A percentile compares a stretch with the other conserved stretches of the same genome.
Evolutionary conservation across 2,329 filamentous ascomycete genomes (phyloP).

Genomic region (Xylaria sp.): DNA sequence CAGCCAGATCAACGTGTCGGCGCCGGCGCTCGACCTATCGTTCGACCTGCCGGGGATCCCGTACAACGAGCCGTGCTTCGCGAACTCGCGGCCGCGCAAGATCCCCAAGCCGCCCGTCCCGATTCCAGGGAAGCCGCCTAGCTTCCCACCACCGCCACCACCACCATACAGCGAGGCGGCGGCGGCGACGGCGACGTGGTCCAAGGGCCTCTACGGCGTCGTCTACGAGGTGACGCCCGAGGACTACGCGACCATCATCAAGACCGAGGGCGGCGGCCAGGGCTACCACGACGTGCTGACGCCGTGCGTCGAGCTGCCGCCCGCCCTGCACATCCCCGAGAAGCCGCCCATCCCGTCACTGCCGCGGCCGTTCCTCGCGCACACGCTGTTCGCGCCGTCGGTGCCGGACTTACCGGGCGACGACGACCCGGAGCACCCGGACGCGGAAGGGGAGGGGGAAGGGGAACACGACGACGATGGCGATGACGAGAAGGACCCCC

Average conservation of each 20-base stretch:
- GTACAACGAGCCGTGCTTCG: conserved; percentile 90
- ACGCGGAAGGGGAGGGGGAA: conserved; percentile 7
- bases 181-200: conserved; percentile 57
- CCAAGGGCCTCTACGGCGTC: conserved; percentile 85
- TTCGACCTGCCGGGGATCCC: conserved; percentile 88
- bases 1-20: conserved; percentile 79
- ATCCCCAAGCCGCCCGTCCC: conserved; percentile 48
- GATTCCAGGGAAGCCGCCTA: conserved; percentile 25
- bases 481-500: conserved; percentile 22
- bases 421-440: background rate
- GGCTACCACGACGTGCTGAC: conserved; percentile 86
- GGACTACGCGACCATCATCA: conserved; percentile 86
- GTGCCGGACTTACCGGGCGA: conserved; percentile 44
- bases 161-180: conserved; percentile 38
- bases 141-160: conserved; percentile 38
- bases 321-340: conserved; percentile 65
- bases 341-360: conserved; percentile 59
- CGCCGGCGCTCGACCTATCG: conserved; percentile 76
- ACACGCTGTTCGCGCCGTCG: conserved; percentile 78
- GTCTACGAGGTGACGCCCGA: conserved; percentile 89
- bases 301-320: conserved; percentile 73
- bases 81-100: conserved; percentile 73
- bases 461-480: conserved; percentile 24
- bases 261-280: conserved; percentile 85
- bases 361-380: conserved; percentile 74